Evolutionary conservation across 768 basidiomycete genomes (phyloP).

Genomic region (Dacryopinax primogenitus): DNA sequence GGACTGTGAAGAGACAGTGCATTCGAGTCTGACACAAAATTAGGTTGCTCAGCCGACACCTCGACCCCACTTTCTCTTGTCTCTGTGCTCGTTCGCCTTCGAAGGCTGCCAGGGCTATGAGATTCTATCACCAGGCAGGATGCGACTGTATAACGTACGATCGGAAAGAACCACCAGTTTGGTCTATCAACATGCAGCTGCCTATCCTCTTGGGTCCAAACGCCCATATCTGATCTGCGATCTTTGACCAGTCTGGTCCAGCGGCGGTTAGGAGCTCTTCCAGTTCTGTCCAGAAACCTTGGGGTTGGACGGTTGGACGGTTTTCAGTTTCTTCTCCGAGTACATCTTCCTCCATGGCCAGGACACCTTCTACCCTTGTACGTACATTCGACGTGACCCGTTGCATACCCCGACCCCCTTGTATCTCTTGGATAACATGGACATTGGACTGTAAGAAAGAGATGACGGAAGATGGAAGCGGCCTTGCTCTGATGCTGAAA

Average conservation of each 20-base stretch:
- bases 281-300: constrained; percentile 70
- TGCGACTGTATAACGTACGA: constrained; percentile 19
- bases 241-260: constrained; percentile 65
- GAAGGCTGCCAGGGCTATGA: constrained; percentile 15
- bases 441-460: constrained; percentile 69
- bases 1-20: neutral
- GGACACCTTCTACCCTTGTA: constrained; percentile 18
- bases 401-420: constrained; percentile 16
- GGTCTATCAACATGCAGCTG: constrained; percentile 74
- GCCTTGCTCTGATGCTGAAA: constrained; percentile 71
- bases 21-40: neutral
- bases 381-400: constrained; percentile 16
- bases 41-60: neutral
- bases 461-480: constrained; percentile 58
- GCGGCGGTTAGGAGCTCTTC: constrained; percentile 48
- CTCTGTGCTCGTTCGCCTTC: constrained; percentile 15
- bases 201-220: constrained; percentile 85
- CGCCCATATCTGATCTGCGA: constrained; percentile 67
- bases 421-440: constrained; percentile 45
- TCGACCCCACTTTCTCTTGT: constrained; percentile 8
- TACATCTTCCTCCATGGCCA: constrained; percentile 32
- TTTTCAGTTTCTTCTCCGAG: constrained; percentile 46
- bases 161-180: constrained; percentile 22
- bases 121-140: neutral
- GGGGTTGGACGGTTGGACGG: constrained; percentile 50